Evolutionary conservation across 1,139 yeast genomes (phyloP).

Genomic region (Sugiyamaella castrensis): DNA sequence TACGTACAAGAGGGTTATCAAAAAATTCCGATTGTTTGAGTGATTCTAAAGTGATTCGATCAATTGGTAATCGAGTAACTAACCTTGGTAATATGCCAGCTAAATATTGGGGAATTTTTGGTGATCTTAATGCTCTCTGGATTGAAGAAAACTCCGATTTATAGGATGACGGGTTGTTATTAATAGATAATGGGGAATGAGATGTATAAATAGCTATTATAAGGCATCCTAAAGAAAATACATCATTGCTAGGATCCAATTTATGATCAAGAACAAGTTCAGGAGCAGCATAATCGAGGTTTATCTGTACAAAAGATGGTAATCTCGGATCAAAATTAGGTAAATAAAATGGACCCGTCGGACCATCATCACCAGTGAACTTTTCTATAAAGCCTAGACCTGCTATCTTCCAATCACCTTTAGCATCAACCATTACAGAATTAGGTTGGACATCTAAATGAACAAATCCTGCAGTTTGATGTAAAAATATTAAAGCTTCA

Average conservation of each 20-base stretch:
- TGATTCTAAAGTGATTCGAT: constrained; percentile 45
- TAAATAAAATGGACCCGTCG: constrained; percentile 47
- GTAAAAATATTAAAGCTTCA: constrained; percentile 78
- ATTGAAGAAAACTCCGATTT: constrained; percentile 34
- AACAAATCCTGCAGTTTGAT: constrained; percentile 67
- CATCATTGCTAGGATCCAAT: constrained; percentile 67
- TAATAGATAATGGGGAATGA: constrained; percentile 40
- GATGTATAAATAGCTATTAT: constrained; percentile 57
- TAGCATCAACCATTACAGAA: constrained; percentile 71
- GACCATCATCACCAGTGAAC: constrained; percentile 33
- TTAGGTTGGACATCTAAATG: constrained; percentile 80
- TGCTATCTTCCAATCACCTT: constrained; percentile 91
- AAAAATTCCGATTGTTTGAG: constrained; percentile 60
- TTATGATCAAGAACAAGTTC: constrained; percentile 61
- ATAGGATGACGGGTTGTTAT: constrained; percentile 38
- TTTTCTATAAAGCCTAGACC: constrained; percentile 62
- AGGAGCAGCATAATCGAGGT: constrained; percentile 75
- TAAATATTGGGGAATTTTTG: constrained; percentile 37
- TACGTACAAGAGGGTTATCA: constrained; percentile 78
- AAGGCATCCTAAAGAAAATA: constrained; percentile 77
- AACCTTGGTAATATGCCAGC: constrained; percentile 41
- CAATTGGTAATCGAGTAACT: constrained; percentile 42
- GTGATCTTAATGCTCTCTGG: constrained; percentile 44
- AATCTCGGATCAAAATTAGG: constrained; percentile 70
- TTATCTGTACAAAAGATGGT: constrained; percentile 67